Evolutionary conservation across 2,329 filamentous ascomycete species (phyloP), one percentile per base, ranked within the genome.

Genomic region (Trichoderma sp.): DNA sequence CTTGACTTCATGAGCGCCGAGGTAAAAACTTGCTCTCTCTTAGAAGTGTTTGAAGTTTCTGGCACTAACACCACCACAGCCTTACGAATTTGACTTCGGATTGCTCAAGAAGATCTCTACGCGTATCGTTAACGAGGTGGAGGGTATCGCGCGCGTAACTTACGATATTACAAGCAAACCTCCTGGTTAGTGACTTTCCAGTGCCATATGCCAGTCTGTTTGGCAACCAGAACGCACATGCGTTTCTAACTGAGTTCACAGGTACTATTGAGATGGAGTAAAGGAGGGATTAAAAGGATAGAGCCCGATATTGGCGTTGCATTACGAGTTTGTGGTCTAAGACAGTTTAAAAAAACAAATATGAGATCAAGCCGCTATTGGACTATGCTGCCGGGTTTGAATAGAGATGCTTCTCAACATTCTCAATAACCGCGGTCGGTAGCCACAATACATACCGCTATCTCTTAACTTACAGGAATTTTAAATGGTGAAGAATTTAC

Each of bases 141-240:
- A 90, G 39, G 90, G 91, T 12, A 87, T 94, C n/a, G 87, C 86
- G 72, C 82, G 90, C 29, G 91, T 94, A 35, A 82, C 87, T 15
- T 93, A 92, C 72, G 89, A 70, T 70, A 82, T 86, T 69, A 89
- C 87, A 25, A 76, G 86, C 77, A 90, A 90, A 80, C 88, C 89
- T 63, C 89, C 88, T 52, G 48, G 37, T 60, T 12, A 60, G 57
- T 60, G 15, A 53, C 34, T 15, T 56, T 25, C 2, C n/a, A n/a
- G n/a, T n/a, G n/a, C n/a, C n/a, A n/a, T n/a, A n/a, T 39, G 19
- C 54, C 54, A 42, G 10, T 59, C 22, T 59, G 17, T 35, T 52
- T 12, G 27, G 45, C 19, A 29, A 32, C 1, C 27, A 25, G 10
- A 56, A 37, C 15, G 57, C 19, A 45, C 9, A 48, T 19, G 37